Percentiles rank a stretch among this genome's conserved stretches.
Evolutionary conservation across 2,329 filamentous ascomycete genomes (phyloP).

Genomic region (Aspergillus arachidicola): DNA sequence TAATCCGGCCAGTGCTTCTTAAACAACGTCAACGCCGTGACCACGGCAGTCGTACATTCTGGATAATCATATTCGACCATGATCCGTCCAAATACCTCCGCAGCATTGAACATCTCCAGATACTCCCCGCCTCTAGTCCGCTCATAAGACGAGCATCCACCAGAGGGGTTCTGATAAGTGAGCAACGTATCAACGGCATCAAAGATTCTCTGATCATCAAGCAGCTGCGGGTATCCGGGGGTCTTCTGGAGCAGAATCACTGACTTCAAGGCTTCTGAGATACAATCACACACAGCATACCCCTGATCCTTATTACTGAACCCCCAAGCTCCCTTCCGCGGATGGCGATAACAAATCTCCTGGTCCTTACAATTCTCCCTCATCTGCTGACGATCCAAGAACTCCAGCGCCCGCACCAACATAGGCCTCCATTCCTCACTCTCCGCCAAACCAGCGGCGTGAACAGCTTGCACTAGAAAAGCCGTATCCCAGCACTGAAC

Average conservation of each 20-base stretch:
- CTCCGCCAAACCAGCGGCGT: conserved; percentile 2
- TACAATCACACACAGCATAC: conserved; percentile 9
- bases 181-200: conserved; percentile 11
- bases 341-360: neutral
- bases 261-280: conserved; percentile 12
- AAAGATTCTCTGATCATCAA: neutral
- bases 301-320: conserved; percentile 13
- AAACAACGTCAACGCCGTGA: conserved; percentile 8
- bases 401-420: conserved; percentile 8
- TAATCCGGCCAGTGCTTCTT: conserved; percentile 1
- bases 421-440: neutral
- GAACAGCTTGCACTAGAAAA: conserved; percentile 6
- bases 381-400: conserved; percentile 6
- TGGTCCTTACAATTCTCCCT: neutral
- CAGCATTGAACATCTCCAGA: conserved; percentile 13
- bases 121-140: neutral
- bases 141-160: conserved; percentile 14
- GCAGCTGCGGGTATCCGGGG: neutral
- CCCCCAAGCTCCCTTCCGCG: conserved; percentile 14
- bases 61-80: conserved; percentile 16
- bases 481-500: conserved; percentile 14
- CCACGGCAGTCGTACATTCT: conserved; percentile 11
- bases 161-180: conserved; percentile 9
- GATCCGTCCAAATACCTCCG: conserved; percentile 13
- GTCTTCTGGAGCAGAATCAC: conserved; percentile 7